Evolutionary conservation across 495 filamentous ascomycete genomes (phyloP).

Genomic region (Lasiosphaeris hirsuta): DNA sequence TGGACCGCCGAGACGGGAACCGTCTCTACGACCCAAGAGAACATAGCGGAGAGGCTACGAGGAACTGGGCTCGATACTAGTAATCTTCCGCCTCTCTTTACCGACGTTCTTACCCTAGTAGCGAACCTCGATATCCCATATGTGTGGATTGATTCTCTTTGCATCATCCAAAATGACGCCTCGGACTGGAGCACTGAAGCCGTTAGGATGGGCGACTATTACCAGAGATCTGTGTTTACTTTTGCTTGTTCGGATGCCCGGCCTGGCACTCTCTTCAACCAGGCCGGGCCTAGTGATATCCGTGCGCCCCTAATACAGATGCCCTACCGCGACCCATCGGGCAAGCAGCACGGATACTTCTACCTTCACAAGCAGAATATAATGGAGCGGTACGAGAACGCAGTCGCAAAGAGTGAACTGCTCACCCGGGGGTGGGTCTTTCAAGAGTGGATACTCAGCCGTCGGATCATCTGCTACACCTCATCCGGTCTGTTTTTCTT

Average conservation of each 20-base stretch:
- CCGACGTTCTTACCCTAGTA: conserved; percentile 3
- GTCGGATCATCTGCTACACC: not conserved
- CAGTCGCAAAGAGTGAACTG: not conserved
- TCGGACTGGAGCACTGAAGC: conserved; percentile 4
- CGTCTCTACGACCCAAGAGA: not conserved
- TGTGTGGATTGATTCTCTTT: conserved; percentile 17
- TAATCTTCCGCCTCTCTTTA: conserved; percentile 5
- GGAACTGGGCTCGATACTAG: not conserved
- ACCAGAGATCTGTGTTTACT: conserved; percentile 14
- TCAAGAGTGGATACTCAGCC: not conserved
- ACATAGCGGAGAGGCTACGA: conserved; percentile 5
- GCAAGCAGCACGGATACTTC: conserved; percentile 3
- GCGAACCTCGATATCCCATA: conserved; percentile 5
- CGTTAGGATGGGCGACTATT: conserved; percentile 14
- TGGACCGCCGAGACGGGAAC: conserved; percentile 8
- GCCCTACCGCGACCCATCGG: not conserved
- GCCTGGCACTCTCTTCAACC: conserved; percentile 6
- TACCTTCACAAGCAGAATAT: conserved; percentile 5
- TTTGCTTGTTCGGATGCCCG: conserved; percentile 4
- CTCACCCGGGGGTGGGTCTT: conserved; percentile 2
- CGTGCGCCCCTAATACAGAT: not conserved
- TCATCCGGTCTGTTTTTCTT: not conserved
- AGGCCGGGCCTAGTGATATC: not conserved
- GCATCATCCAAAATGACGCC: conserved; percentile 8
- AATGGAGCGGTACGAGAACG: no score